phyloP scores from a whole-genome alignment of 2,329 filamentous ascomycete genomes.

The Metarhizium sp. region DNA sequence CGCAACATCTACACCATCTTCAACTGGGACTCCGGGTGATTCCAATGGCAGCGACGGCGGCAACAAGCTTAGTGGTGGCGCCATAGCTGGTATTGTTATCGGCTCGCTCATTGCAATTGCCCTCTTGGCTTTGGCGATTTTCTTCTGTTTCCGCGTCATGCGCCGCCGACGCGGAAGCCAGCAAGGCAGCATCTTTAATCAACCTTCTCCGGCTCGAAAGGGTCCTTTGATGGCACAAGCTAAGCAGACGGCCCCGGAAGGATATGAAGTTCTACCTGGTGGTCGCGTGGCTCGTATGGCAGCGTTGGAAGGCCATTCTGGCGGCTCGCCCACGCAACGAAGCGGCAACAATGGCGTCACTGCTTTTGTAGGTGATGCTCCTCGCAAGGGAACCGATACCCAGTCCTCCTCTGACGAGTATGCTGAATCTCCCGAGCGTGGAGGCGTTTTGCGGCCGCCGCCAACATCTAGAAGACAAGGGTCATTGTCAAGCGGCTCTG shows the following conservation, averaged over 20 bases:
- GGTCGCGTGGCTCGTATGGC: constrained; percentile 94
- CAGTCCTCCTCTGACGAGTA: constrained; percentile 66
- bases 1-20: constrained; percentile 29
- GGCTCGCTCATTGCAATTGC: constrained; percentile 65
- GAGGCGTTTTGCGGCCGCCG: constrained; percentile 47
- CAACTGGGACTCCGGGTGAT: constrained; percentile 9
- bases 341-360: constrained; percentile 32
- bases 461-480: constrained; percentile 62
- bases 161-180: constrained; percentile 51
- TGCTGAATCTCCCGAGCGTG: constrained; percentile 57
- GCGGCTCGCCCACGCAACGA: constrained; percentile 48
- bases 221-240: constrained; percentile 33
- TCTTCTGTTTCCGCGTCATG: constrained; percentile 48
- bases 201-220: constrained; percentile 65
- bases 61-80: constrained; percentile 61
- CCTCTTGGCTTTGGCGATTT: constrained; percentile 59
- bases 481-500: constrained; percentile 82
- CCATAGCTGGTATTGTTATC: constrained; percentile 84
- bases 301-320: constrained; percentile 69
- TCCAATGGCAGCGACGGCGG: constrained; percentile 20
- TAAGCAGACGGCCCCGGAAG: constrained; percentile 31
- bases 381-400: constrained; percentile 38
- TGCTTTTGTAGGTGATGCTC: constrained; percentile 33
- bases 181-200: constrained; percentile 73
- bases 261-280: constrained; percentile 70